Evolutionary conservation across 2,329 filamentous ascomycete genomes (phyloP), one percentile per base, ranked within the genome.

Genomic region (Neofusicoccum sp.): DNA sequence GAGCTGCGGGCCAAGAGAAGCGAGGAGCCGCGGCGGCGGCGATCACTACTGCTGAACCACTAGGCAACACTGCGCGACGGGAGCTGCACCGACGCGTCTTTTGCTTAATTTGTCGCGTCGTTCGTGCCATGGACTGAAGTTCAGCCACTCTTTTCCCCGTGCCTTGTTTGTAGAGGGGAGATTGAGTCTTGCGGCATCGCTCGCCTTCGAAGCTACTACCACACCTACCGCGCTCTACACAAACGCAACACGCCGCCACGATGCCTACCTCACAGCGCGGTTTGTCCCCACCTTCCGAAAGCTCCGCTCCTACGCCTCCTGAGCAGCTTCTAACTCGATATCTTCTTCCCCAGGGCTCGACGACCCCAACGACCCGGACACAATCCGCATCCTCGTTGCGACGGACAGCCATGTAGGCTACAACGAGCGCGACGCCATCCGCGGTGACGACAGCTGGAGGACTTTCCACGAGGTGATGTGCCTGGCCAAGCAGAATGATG

Each of bases 331-430:
- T 20, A 20, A n/a, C 38, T 24, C 31, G 40, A 16, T 20, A 12
- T 43, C 64, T 70, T 26, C 70, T 59, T 43, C n/a, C 31, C 4
- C 16, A 16, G 38, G 11, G 30, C 6, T 51, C 82, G 83, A 56
- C 26, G 43, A 56, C 8, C 51, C 51, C 6, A 41, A 56, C 11
- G 57, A 79, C 57, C 76, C 89, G 67, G 91, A 99, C 78, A 96
- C 91, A 0, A 97, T 99, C 70, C 91, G 91, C 65, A 95, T 99
- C 66, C 86, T 99, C 38, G 84, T 99, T 63, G 89, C 95, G 40
- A 98, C 93, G 14, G 95, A 99, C 74, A 98, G 96, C 68, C 95
- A 99, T 89, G 95, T 99, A 63, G 95, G 95, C 57, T 98, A 92
- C 76, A 90, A 91, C 71, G 95, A 99, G 77, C 88, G 93, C 68